phyloP scores from a whole-genome alignment of 305 asterid genomes.

The Euphrasia arctica region DNA sequence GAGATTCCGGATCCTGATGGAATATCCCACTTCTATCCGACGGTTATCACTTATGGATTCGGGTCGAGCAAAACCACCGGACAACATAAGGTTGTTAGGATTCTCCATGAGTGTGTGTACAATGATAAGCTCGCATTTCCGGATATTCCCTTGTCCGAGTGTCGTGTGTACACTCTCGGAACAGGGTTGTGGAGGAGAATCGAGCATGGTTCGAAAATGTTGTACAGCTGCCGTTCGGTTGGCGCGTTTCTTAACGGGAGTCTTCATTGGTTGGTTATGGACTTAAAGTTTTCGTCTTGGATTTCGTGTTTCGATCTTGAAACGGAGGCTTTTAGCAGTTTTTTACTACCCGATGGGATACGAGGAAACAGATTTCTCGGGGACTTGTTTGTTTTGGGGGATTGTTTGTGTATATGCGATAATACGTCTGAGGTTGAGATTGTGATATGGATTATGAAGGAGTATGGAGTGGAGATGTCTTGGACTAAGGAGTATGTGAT shows the following conservation, averaged over 20 bases:
- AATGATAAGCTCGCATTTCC: background rate
- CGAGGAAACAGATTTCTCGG: background rate
- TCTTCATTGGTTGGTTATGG: no score
- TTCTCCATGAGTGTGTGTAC: slow-evolving; percentile 14
- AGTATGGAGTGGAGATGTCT: no score
- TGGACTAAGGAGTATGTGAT: no score
- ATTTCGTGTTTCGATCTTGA: slow-evolving; percentile 43
- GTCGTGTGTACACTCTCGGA: slow-evolving; percentile 47
- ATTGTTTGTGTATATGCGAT: slow-evolving; percentile 35
- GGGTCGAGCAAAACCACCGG: slow-evolving; percentile 22
- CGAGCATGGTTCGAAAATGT: slow-evolving; percentile 6
- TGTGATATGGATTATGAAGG: background rate
- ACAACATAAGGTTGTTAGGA: slow-evolving; percentile 35
- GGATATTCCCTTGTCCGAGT: slow-evolving; percentile 8
- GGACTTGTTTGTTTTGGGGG: slow-evolving; percentile 25
- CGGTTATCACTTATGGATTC: slow-evolving; percentile 28
- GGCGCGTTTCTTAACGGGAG: slow-evolving; percentile 20
- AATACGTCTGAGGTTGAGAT: slow-evolving; percentile 23
- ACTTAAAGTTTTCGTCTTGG: background rate
- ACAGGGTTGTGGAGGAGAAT: slow-evolving; percentile 40
- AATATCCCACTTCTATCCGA: background rate
- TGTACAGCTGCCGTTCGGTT: slow-evolving; percentile 11
- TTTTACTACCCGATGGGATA: slow-evolving; percentile 5
- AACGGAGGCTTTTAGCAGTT: slow-evolving; percentile 31
- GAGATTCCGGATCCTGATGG: slow-evolving; percentile 21